Conservation (phyloP, 495 filamentous ascomycete genomes). For the Polyplosphaeria fusca region DNA sequence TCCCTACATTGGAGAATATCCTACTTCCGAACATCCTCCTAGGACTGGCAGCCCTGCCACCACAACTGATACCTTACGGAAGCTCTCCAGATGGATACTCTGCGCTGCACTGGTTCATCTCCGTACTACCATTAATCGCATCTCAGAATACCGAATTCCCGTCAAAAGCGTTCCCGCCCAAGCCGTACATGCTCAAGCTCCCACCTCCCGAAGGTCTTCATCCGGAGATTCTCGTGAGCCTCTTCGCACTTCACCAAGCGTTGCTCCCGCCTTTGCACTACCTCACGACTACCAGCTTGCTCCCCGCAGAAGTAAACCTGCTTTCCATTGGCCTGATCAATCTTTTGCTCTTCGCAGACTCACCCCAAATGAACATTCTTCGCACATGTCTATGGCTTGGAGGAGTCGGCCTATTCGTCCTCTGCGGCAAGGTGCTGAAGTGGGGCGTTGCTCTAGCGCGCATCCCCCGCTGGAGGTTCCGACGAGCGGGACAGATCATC, state of each 20-base stretch:
- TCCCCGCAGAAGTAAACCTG: constrained; percentile 82
- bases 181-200: constrained; percentile 34
- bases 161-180: constrained; percentile 30
- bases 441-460: constrained; percentile 84
- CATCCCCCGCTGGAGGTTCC: constrained; percentile 88
- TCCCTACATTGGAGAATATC: constrained; percentile 51
- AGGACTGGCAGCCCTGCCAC: constrained; percentile 72
- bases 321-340: constrained; percentile 81
- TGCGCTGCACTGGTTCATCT: constrained; percentile 69
- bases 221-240: constrained; percentile 60
- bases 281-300: constrained; percentile 80
- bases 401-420: constrained; percentile 69
- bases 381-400: constrained; percentile 85
- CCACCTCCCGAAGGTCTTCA: constrained; percentile 41
- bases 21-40: constrained; percentile 79
- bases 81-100: constrained; percentile 50
- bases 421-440: constrained; percentile 70
- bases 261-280: constrained; percentile 70
- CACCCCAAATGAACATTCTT: constrained; percentile 81
- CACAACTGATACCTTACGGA: constrained; percentile 62
- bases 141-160: constrained; percentile 44
- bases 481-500: constrained; percentile 51
- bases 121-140: constrained; percentile 58
- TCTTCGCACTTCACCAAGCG: constrained; percentile 84
- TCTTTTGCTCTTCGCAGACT: constrained; percentile 69